Base-by-base conservation (phyloP, 176 grass and related monocot species). In the Saccharum officinarum region DNA sequence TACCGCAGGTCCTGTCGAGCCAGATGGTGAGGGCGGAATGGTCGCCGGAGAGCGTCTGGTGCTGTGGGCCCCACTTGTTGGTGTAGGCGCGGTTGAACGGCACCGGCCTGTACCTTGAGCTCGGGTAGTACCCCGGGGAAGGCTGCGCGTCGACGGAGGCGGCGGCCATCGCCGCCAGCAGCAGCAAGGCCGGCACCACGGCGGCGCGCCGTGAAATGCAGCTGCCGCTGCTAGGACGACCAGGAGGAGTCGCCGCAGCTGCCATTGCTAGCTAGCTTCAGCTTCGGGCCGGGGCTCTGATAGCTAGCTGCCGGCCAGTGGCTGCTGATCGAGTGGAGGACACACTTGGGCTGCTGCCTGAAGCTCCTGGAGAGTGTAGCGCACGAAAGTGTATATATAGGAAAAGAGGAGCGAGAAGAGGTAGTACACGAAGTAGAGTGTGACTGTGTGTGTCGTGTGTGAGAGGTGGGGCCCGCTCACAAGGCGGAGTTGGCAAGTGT, bases 71-170 rank as follows among this genome's bases (percentile, higher is more conserved):
- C 87, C 87, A 94, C 69, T 85, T 89, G 85, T 90, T 92, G 4
- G n/a, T 25, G 87, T 92, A 95, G 8, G 31, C 75, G 5, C 70
- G 82, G 33, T 34, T 81, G 87, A 95, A 95, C 8, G 23, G 61
- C 17, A 90, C 45, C 3, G 90, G 63, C 63, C 85, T 38, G 66
- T 70, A 67, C 73, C 70, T 64, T 6, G 82, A 64, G 69, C 93
- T 95, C 16, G 93, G 93, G 82, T 86, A 88, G 88, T 88, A 95
- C 10, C 93, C 93, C 4, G 93, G 90, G 2, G 93, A 95, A 23
- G 93, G 93, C 85, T 92, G 93, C 15, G 85, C 87, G 38, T 62
- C 60, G 78, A 1, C 65, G 80, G 66, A 50, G 49, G 77, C 37
- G 60, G 67, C 55, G 34, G 65, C 67, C 88, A 78, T 45, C 69